These are phyloP conservation scores for Chytriomyces sp. DNA, from an alignment of 192 early-diverging fungal genomes.

Conservation along the genomic window DNA sequence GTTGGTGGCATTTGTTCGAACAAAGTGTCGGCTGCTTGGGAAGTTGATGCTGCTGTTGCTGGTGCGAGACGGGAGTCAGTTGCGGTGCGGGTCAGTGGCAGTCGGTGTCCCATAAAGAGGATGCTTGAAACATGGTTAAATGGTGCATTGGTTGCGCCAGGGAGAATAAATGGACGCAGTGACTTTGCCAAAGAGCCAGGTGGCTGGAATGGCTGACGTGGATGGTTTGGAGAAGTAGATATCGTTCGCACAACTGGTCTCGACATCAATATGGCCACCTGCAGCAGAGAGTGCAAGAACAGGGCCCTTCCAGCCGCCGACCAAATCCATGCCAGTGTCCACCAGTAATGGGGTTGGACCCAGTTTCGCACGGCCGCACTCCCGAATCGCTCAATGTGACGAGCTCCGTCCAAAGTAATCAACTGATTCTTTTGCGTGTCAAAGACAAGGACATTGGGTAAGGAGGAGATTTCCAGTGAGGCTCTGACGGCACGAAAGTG, in stretches of 20 bases:
- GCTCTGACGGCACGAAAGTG: not conserved
- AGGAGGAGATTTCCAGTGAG: not conserved
- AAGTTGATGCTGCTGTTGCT: not conserved
- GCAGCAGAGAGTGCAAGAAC: not conserved
- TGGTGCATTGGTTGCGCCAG: not conserved
- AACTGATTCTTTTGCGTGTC: not conserved
- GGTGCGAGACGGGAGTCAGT: not conserved
- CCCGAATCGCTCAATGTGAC: not conserved
- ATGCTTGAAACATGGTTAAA: not conserved
- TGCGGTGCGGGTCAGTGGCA: not conserved
- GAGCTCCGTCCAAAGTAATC: not conserved
- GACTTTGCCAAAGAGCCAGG: too few species aligned
- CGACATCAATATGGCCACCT: too few species aligned
- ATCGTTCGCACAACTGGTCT: too few species aligned
- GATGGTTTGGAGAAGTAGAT: too few species aligned
- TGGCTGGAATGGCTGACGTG: too few species aligned
- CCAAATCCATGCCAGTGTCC: not conserved
- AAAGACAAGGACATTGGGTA: constrained; percentile 11
- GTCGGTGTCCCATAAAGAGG: not conserved
- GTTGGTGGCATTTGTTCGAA: not conserved
- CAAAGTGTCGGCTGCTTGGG: not conserved
- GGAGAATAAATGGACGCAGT: not conserved
- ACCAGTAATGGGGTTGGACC: constrained; percentile 4
- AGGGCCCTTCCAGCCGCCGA: not conserved
- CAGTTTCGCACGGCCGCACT: not conserved